Evolutionary conservation across 1,139 yeast species (phyloP).

Genomic region (Protomyces inundatus): DNA sequence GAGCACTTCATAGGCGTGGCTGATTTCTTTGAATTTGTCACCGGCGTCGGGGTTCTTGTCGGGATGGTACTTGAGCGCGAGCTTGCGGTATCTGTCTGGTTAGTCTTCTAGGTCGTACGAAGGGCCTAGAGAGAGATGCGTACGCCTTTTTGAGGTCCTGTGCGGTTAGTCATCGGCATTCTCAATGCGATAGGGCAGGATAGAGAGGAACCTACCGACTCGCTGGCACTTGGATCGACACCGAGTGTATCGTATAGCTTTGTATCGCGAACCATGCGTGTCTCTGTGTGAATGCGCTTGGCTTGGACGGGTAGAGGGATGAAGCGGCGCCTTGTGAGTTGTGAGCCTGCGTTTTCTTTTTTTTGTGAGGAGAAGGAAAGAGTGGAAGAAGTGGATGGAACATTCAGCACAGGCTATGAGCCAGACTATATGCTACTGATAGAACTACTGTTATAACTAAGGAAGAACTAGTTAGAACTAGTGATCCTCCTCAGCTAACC

Average conservation of each 20-base stretch:
- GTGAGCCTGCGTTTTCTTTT: not conserved
- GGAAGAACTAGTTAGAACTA: too few relatives aligned
- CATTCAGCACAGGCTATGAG: not conserved
- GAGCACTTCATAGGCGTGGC: constrained; percentile 57
- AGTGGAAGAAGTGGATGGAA: not conserved
- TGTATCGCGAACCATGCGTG: not conserved
- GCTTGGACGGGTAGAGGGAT: not conserved
- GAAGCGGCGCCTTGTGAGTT: not conserved
- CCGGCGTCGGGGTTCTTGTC: constrained; percentile 94
- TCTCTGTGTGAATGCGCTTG: not conserved
- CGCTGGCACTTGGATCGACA: not conserved
- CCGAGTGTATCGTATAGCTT: not conserved
- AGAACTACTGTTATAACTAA: too few relatives aligned
- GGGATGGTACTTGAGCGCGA: constrained; percentile 85
- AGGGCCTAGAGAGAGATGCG: not conserved
- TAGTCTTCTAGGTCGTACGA: not conserved
- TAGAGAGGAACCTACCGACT: not conserved
- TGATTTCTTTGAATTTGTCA: constrained; percentile 68
- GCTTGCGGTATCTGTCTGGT: constrained; percentile 45
- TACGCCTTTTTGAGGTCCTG: not conserved
- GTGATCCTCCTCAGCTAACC: constrained; percentile 45
- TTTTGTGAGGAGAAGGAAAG: not conserved
- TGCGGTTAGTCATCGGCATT: not conserved
- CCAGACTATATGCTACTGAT: too few relatives aligned
- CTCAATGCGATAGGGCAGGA: not conserved